phyloP scores from a whole-genome alignment of 1,284 basidiomycete species.

The Melampsora larici-populina region DNA sequence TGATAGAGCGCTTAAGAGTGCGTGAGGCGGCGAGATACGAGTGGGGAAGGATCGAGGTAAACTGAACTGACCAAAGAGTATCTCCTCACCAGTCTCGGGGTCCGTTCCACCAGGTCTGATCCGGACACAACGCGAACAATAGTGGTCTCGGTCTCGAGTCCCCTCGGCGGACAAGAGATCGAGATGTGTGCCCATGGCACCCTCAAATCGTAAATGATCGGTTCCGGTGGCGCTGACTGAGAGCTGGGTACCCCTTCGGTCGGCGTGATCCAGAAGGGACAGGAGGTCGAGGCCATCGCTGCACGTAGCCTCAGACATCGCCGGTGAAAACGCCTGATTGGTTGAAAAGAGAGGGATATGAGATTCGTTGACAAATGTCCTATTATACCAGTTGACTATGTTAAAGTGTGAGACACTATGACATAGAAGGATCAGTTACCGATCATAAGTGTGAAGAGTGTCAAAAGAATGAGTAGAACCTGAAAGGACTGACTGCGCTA shows the following conservation, averaged over 20 bases:
- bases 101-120: not conserved
- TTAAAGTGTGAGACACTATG: not conserved
- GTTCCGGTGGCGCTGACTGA: not conserved
- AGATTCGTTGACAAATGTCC: not conserved
- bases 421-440: no score
- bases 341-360: not conserved
- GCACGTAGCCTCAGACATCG: not conserved
- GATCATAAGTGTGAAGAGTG: no score
- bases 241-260: not conserved
- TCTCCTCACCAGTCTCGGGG: not conserved
- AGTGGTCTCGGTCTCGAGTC: no score
- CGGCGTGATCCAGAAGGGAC: not conserved
- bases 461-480: no score
- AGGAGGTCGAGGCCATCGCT: no score
- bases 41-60: no score
- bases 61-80: not conserved
- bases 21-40: no score
- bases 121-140: not conserved
- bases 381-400: not conserved
- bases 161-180: not conserved
- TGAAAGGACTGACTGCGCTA: not conserved
- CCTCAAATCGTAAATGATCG: not conserved
- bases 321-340: not conserved
- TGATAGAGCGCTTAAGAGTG: no score
- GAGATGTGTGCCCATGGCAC: not conserved